Base-by-base conservation (phyloP, 257 asterid genomes). In the Solanum lignicaule region DNA sequence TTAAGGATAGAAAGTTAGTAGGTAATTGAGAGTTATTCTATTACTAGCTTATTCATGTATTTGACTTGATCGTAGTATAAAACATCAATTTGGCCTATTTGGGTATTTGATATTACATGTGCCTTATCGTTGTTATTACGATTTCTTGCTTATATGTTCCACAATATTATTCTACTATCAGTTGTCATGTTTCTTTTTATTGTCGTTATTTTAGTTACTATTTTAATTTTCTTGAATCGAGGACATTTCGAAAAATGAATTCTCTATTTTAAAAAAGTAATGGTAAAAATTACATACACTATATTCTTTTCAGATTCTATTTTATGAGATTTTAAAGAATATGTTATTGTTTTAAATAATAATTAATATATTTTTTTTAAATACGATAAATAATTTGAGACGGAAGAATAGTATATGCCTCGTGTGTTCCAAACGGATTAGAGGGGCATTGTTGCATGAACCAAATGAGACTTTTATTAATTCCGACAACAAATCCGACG, bases 61-160 rank as follows among this genome's bases (percentile, higher is more conserved):
- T 60, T 60, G 69, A 2, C 29, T 23, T 60, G 29, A 9, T 60
- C 11, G 3, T 60, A 60, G 29, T 23, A 60, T 60, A 60, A 0
- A 60, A 1, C 68, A 58, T 58, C 5, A 43, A 21, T 3, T 15
- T 15, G 21, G 20, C 58, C 3, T 62, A 62, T 62, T n/a, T 62
- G 4, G 31, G 5, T 4, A 10, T 62, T 0, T 62, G 1, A 62
- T 3, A n/a, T 23, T 5, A n/a, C 3, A 5, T 62, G 29, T 23
- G 1, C 7, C 3, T 62, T 62, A n/a, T 62, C 0, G 3, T 62
- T 21, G 12, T 62, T 4, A 5, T 62, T 4, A 62, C 0, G 7
- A 4, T 62, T 62, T 5, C 3, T 23, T 9, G 3, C 15, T 9
- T 62, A 9, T 58, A 58, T 4, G 15, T 6, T 62, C 4, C 29